phyloP scores from a whole-genome alignment of 148 eudicot genomes.

The Vaccinium darrowii region DNA sequence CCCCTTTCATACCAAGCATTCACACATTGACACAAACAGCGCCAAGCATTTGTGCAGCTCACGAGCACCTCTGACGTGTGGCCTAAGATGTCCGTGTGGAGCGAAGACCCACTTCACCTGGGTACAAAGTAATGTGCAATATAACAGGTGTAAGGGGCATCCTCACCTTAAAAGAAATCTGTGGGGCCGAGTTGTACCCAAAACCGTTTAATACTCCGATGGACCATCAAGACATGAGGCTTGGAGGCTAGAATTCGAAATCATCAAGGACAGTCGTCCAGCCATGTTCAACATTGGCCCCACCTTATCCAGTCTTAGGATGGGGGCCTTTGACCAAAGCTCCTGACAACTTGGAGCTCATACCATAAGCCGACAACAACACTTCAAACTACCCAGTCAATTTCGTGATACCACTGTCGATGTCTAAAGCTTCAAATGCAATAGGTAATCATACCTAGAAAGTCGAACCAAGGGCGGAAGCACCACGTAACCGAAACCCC shows the following conservation, averaged over 20 bases:
- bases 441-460: not conserved
- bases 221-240: not conserved
- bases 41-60: not conserved
- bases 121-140: not conserved
- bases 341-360: not conserved
- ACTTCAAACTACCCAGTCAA: not conserved
- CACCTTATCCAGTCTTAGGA: not conserved
- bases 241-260: not conserved
- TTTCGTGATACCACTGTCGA: not conserved
- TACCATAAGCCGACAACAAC: not conserved
- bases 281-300: not conserved
- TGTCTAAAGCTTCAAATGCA: not conserved
- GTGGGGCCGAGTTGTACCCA: not conserved
- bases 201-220: not conserved
- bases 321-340: not conserved
- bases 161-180: not conserved
- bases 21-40: not conserved
- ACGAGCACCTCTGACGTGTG: not conserved
- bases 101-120: not conserved
- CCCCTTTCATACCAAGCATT: not conserved
- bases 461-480: not conserved
- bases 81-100: not conserved
- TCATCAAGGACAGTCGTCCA: not conserved
- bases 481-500: not conserved
- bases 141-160: not conserved